Base-by-base conservation (phyloP, 176 grass and related monocot species). In the Calamus simplicifolius region DNA sequence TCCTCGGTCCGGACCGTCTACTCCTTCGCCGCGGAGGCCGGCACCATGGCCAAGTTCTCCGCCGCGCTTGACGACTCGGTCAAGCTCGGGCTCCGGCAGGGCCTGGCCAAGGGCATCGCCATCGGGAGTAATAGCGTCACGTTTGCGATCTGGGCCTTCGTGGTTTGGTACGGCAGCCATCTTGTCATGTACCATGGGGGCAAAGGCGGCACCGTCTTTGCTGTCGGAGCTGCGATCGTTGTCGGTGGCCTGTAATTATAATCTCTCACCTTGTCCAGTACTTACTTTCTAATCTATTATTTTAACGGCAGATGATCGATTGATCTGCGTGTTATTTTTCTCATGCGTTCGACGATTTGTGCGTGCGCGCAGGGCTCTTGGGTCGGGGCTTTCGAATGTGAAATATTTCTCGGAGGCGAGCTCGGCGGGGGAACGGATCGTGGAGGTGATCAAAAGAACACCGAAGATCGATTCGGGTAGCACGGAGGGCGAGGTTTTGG, bases 341-440 rank as follows among this genome's bases (percentile, higher is more conserved):
- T 13, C 0, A 43, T 43, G 10, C 12, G 35, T 43, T 43, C 5
- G 35, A 43, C 12, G 35, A 12, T 67, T 31, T 27, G 25, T 64
- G 23, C 25, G 25, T 64, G 23, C 25, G 12, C 52, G 49, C 74
- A 98, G 87, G 75, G 79, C 73, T 16, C 69, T 98, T 57, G 93
- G 93, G 28, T 98, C 93, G 10, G 93, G 84, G 2, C 63, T 98
- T 54, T 82, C 93, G 2, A 98, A 98, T 67, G 48, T 98, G 48
- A 98, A 89, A 75, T 89, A 89, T 67, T 98, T 92, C 57, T 84
- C 93, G 1, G 93, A 98, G 67, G 93, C 93, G 23, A 85, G 87
- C 79, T 80, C 87, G 16, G 84, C 87, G 0, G 84, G 69, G 49
- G 78, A 85, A 62, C 66, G 93, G 16, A 77, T 92, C 2, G 64